Conservation (phyloP, 179 eudicot genomes). For the Pouteria campechiana region DNA sequence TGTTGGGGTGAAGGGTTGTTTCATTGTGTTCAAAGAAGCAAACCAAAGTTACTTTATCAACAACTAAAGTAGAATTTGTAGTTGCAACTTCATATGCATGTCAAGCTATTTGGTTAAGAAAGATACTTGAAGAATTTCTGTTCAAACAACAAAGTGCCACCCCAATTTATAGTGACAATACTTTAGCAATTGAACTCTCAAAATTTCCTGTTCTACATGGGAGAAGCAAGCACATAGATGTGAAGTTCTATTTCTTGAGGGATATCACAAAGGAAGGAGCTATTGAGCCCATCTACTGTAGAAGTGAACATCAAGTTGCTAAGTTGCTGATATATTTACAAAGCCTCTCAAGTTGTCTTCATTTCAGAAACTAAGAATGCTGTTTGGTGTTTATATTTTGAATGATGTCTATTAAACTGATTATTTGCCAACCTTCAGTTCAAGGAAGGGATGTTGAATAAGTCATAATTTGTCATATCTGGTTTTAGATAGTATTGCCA, state of each 20-base stretch:
- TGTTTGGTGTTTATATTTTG: conserved; percentile 2
- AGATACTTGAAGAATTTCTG: background rate
- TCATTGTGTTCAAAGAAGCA: too few species aligned
- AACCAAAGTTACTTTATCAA: too few species aligned
- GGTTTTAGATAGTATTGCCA: too few species aligned
- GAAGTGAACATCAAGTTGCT: conserved; percentile 2
- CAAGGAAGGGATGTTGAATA: too few species aligned
- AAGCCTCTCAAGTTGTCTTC: conserved; percentile 2
- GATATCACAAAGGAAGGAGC: conserved; percentile 2
- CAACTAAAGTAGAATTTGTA: too few species aligned
- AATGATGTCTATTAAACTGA: too few species aligned
- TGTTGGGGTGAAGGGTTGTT: too few species aligned
- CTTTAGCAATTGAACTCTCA: background rate
- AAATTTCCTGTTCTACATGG: conserved; percentile 1
- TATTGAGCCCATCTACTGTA: background rate
- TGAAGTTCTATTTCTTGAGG: conserved; percentile 3
- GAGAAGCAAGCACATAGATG: conserved; percentile 6
- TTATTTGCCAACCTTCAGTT: too few species aligned
- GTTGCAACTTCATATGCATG: too few species aligned
- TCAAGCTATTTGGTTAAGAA: conserved; percentile 3
- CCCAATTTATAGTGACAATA: too few species aligned
- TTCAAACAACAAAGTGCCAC: background rate
- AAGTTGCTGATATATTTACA: conserved; percentile 1
- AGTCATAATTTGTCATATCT: too few species aligned
- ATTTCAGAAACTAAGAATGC: background rate